phyloP scores from a whole-genome alignment of 768 basidiomycete genomes.

The Boletus huronensis region DNA sequence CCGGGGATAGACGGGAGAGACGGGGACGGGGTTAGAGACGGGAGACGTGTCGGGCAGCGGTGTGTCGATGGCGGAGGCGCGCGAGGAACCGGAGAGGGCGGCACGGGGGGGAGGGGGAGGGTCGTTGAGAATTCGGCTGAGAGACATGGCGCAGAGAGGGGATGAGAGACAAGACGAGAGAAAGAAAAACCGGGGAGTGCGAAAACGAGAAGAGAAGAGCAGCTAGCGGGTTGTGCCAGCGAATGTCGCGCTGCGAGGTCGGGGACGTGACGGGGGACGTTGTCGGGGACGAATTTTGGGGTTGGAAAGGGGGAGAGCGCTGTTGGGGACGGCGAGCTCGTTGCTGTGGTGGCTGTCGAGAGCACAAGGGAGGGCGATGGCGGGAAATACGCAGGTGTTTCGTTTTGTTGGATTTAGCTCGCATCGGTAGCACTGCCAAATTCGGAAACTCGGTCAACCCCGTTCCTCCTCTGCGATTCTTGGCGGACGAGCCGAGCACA shows the following conservation, averaged over 20 bases:
- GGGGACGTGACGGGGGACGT: background rate
- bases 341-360: conserved; percentile 20
- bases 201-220: background rate
- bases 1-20: conserved; percentile 20
- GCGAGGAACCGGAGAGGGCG: conserved; percentile 22
- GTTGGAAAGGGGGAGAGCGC: background rate
- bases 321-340: conserved; percentile 9
- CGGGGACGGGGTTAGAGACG: conserved; percentile 10
- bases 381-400: conserved; percentile 34
- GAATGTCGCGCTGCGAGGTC: background rate
- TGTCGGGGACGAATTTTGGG: background rate
- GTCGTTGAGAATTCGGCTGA: conserved; percentile 78
- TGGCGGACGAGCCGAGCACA: conserved; percentile 24
- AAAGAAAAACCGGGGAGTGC: conserved; percentile 2
- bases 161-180: background rate
- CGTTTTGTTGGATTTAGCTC: conserved; percentile 37
- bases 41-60: conserved; percentile 24
- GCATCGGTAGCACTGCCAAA: conserved; percentile 33
- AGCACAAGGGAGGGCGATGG: conserved; percentile 25
- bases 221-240: background rate
- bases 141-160: conserved; percentile 52
- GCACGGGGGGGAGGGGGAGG: conserved; percentile 46
- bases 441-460: conserved; percentile 26
- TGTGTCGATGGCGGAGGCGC: conserved; percentile 22
- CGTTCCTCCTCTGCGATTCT: conserved; percentile 17